Conservation (phyloP, 176 grass and related monocot genomes). For the Zea mays region DNA sequence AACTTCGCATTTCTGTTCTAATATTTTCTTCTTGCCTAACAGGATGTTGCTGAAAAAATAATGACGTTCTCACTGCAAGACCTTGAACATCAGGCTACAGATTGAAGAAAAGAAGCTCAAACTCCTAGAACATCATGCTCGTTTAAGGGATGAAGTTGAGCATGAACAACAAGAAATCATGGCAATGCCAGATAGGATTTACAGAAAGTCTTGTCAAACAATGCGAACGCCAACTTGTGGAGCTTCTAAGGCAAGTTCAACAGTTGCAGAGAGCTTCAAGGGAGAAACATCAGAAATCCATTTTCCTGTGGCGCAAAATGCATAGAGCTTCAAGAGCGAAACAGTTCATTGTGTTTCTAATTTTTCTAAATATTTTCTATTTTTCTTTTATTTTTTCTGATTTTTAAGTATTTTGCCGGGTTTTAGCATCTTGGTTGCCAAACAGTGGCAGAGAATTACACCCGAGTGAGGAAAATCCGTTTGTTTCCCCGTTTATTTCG, state of each 20-base stretch:
- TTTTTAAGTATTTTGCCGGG: no score
- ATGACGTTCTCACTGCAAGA: slow-evolving; percentile 99
- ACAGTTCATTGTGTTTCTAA: no score
- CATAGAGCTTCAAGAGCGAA: no score
- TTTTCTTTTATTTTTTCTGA: no score
- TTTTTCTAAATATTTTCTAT: no score
- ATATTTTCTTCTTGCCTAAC: slow-evolving; percentile 29
- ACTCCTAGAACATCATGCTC: slow-evolving; percentile 80
- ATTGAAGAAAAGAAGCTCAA: no score
- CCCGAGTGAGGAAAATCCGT: no score
- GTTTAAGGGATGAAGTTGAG: slow-evolving; percentile 92
- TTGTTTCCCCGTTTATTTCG: no score
- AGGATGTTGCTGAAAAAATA: slow-evolving; percentile 99
- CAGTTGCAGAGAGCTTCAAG: slow-evolving; percentile 76
- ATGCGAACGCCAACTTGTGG: slow-evolving; percentile 82
- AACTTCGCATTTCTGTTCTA: slow-evolving; percentile 22
- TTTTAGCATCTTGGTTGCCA: no score
- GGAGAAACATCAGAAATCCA: slow-evolving; percentile 90
- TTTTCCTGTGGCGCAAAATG: no score
- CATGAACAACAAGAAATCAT: slow-evolving; percentile 99
- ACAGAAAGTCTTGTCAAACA: slow-evolving; percentile 88
- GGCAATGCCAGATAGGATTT: slow-evolving; percentile 95
- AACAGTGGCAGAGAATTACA: no score
- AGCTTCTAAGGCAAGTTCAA: slow-evolving; percentile 80
- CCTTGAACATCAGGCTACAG: no score